phyloP scores from a whole-genome alignment of 768 basidiomycete species.

The Paxillus ammoniavirescens region DNA sequence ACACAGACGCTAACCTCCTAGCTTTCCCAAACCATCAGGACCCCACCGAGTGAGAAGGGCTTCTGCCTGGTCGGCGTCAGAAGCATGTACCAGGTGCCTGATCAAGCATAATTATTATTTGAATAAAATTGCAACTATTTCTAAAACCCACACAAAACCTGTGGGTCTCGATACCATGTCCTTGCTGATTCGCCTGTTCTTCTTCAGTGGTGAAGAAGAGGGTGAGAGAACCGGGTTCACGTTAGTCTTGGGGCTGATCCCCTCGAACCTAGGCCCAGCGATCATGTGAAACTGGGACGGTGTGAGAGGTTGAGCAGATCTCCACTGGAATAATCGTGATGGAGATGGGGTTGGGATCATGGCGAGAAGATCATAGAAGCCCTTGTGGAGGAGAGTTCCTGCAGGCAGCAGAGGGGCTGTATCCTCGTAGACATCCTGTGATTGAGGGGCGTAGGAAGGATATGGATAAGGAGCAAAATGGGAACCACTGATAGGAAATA shows the following conservation, averaged over 20 bases:
- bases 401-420: conserved; percentile 53
- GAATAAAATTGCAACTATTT: conserved; percentile 12
- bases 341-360: conserved; percentile 72
- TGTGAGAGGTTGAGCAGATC: conserved; percentile 36
- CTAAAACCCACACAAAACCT: conserved; percentile 72
- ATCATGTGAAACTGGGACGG: conserved; percentile 38
- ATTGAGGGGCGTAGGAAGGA: conserved; percentile 19
- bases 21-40: conserved; percentile 83
- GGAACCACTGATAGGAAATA: conserved; percentile 13
- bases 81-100: conserved; percentile 89
- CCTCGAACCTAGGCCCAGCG: conserved; percentile 71
- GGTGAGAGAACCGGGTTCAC: conserved; percentile 27
- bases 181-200: conserved; percentile 72
- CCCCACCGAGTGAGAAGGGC: conserved; percentile 87
- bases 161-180: conserved; percentile 86
- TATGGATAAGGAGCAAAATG: conserved; percentile 36
- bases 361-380: conserved; percentile 84
- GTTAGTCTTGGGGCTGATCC: conserved; percentile 32
- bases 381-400: conserved; percentile 80
- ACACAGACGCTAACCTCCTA: conserved; percentile 61
- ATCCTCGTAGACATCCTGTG: conserved; percentile 38
- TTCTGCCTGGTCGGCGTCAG: conserved; percentile 85
- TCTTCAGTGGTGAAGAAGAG: conserved; percentile 39
- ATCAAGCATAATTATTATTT: conserved; percentile 19
- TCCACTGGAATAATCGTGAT: conserved; percentile 59